These are phyloP conservation scores for Phytophthora ramorum DNA, from an alignment of 352 stramenopile genomes.

Conservation along the genomic window DNA sequence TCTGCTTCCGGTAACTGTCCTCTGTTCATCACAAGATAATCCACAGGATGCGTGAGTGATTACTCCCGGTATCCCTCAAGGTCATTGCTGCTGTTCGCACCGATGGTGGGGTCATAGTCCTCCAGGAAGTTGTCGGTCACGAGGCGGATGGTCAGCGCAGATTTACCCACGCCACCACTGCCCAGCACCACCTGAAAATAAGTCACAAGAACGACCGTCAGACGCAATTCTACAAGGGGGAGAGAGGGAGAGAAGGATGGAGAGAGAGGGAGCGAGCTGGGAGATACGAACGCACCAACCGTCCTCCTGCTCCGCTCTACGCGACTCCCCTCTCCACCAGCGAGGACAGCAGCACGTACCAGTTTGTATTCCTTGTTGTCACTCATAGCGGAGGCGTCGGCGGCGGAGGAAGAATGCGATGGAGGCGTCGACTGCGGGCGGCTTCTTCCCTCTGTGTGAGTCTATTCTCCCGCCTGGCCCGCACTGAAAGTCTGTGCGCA, in stretches of 20 bases:
- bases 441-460: constrained; percentile 34
- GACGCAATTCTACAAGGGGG: neutral
- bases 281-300: neutral
- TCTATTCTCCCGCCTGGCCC: constrained; percentile 32
- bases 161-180: constrained; percentile 92
- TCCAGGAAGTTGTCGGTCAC: constrained; percentile 94
- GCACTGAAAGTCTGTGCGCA: constrained; percentile 40
- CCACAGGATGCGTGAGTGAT: neutral
- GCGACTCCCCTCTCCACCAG: too few species aligned
- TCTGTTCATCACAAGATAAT: constrained; percentile 46
- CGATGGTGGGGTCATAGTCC: constrained; percentile 94
- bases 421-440: constrained; percentile 5
- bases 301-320: neutral
- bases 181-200: constrained; percentile 83
- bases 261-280: neutral
- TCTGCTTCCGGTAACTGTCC: constrained; percentile 93
- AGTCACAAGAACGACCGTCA: neutral
- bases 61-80: neutral
- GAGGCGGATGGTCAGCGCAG: constrained; percentile 92
- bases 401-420: constrained; percentile 21
- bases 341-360: constrained; percentile 33
- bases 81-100: constrained; percentile 35
- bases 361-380: constrained; percentile 89
- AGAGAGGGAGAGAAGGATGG: constrained; percentile 3
- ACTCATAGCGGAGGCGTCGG: constrained; percentile 39